Evolutionary conservation across 2,329 filamentous ascomycete species (phyloP).

Genomic region (Bisporella sp.): DNA sequence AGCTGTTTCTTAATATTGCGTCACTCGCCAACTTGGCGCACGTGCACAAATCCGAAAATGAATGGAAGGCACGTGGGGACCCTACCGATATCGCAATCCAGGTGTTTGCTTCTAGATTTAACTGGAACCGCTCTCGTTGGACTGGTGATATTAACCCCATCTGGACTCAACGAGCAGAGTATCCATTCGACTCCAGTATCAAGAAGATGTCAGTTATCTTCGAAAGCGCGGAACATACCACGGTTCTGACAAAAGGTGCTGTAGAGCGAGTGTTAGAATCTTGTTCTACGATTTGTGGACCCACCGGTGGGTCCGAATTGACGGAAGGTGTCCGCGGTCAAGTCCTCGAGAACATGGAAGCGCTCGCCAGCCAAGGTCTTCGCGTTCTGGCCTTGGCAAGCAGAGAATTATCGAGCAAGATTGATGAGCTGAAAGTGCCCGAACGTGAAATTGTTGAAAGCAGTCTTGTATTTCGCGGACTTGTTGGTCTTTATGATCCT

Average conservation of each 20-base stretch:
- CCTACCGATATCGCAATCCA: conserved; percentile 70
- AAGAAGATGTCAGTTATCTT: conserved; percentile 75
- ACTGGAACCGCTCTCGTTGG: conserved; percentile 49
- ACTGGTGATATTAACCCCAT: conserved; percentile 40
- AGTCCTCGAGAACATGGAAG: conserved; percentile 62
- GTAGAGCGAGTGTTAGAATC: conserved; percentile 62
- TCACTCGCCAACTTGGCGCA: conserved; percentile 60
- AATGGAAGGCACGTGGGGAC: conserved; percentile 59
- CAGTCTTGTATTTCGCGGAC: conserved; percentile 65
- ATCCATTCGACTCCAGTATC: conserved; percentile 66
- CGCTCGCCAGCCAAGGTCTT: conserved; percentile 57
- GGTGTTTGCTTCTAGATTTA: conserved; percentile 64
- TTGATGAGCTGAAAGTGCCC: conserved; percentile 30
- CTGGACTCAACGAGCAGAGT: conserved; percentile 58
- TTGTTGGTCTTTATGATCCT: conserved; percentile 52
- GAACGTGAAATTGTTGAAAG: conserved; percentile 58
- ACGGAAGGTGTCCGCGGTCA: conserved; percentile 45
- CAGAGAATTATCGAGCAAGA: conserved; percentile 21
- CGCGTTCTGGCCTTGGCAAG: conserved; percentile 62
- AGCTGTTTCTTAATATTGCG: conserved; percentile 54
- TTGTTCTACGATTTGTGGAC: conserved; percentile 44
- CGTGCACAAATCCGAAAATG: conserved; percentile 44
- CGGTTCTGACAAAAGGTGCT: conserved; percentile 58
- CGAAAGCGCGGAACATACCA: conserved; percentile 33
- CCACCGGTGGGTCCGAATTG: conserved; percentile 38